Percentiles rank a stretch among this genome's conserved stretches.
These are phyloP conservation scores for Phoma sp. DNA, from an alignment of 2,329 filamentous ascomycete genomes.

Conservation along the genomic window DNA sequence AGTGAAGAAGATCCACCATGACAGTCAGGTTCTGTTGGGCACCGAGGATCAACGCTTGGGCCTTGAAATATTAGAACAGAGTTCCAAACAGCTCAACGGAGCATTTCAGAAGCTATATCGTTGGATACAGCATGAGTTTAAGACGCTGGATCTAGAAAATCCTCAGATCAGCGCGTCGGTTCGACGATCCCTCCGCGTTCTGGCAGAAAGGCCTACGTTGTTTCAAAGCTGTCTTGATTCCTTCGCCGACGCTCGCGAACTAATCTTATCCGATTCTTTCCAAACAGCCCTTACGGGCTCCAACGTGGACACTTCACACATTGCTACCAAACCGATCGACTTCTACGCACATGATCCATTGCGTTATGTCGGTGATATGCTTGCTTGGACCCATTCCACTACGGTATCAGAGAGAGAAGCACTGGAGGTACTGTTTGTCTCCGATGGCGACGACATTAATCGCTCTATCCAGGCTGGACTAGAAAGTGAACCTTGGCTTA, in stretches of 20 bases:
- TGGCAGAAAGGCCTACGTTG: slow-evolving; percentile 86
- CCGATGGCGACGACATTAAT: slow-evolving; percentile 86
- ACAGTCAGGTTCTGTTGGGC: slow-evolving; percentile 87
- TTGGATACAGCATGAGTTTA: slow-evolving; percentile 95
- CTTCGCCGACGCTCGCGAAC: slow-evolving; percentile 88
- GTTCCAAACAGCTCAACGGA: slow-evolving; percentile 81
- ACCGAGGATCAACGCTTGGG: slow-evolving; percentile 89
- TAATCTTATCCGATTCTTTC: slow-evolving; percentile 86
- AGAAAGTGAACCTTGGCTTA: slow-evolving; percentile 83
- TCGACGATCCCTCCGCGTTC: slow-evolving; percentile 78
- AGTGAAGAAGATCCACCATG: slow-evolving; percentile 84
- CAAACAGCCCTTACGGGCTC: slow-evolving; percentile 83
- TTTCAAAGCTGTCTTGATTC: slow-evolving; percentile 94
- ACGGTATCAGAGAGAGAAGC: slow-evolving; percentile 93
- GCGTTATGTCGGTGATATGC: slow-evolving; percentile 94
- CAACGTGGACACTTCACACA: slow-evolving; percentile 63
- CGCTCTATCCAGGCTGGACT: slow-evolving; percentile 80
- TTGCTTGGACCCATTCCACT: slow-evolving; percentile 94
- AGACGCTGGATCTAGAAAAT: slow-evolving; percentile 88
- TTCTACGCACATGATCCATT: slow-evolving; percentile 89
- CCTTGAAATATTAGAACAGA: slow-evolving; percentile 89
- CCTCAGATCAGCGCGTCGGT: slow-evolving; percentile 89
- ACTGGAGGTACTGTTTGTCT: slow-evolving; percentile 87
- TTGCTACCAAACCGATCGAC: slow-evolving; percentile 81
- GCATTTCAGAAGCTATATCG: slow-evolving; percentile 96